Conservation (phyloP, 2,329 filamentous ascomycete genomes). For the Pestalotiopsis fici region DNA sequence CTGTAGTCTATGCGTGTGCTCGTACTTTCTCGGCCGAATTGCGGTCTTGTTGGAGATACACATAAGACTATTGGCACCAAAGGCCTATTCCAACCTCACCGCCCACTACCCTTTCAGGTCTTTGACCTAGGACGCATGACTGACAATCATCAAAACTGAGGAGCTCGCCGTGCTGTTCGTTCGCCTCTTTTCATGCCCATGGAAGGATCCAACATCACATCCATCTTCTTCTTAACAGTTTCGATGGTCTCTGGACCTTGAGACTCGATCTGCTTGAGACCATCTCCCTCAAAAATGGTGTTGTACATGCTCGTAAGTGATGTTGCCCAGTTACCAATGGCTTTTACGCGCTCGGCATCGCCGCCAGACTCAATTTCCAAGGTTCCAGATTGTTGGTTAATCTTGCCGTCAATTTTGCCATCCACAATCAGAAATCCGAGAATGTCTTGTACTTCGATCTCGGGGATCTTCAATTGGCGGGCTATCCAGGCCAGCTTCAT, state of each 20-base stretch:
- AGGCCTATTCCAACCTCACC: background rate
- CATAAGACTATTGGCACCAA: background rate
- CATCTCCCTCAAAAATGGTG: slow-evolving; percentile 78
- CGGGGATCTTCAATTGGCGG: slow-evolving; percentile 84
- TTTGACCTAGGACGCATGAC: background rate
- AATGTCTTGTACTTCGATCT: slow-evolving; percentile 90
- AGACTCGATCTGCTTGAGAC: slow-evolving; percentile 44
- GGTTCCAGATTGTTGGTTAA: slow-evolving; percentile 84
- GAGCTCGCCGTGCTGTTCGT: background rate
- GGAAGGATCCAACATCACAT: background rate
- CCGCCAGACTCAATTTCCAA: slow-evolving; percentile 76
- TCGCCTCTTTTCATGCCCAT: background rate
- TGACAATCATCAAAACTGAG: background rate
- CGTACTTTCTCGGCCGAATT: background rate
- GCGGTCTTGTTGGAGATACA: background rate
- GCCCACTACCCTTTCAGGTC: background rate
- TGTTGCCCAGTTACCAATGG: slow-evolving; percentile 71
- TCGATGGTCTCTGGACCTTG: background rate
- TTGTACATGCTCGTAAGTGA: slow-evolving; percentile 71
- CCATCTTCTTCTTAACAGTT: background rate
- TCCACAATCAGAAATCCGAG: slow-evolving; percentile 93
- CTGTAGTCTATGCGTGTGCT: background rate
- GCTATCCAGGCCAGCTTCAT: slow-evolving; percentile 90
- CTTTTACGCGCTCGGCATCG: slow-evolving; percentile 73
- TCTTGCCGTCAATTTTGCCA: slow-evolving; percentile 81